phyloP scores from a whole-genome alignment of 805 yeast species.

The Metschnikowia amazonensis region DNA sequence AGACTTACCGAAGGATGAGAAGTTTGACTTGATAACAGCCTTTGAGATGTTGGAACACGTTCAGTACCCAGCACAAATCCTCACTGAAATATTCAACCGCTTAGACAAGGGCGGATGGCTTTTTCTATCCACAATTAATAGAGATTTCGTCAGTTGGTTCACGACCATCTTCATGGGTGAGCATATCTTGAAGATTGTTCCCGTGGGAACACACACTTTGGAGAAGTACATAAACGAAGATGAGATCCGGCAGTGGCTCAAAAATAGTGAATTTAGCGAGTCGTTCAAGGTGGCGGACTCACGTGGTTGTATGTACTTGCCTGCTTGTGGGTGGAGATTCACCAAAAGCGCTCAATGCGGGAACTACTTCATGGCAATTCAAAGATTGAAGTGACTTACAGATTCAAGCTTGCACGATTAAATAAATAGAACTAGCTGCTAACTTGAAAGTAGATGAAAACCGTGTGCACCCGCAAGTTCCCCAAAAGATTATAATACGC shows the following conservation, averaged over 20 bases:
- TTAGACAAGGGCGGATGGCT: conserved; percentile 80
- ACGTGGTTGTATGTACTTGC: conserved; percentile 80
- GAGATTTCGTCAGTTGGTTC: conserved; percentile 83
- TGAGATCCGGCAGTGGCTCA: conserved; percentile 69
- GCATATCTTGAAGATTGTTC: conserved; percentile 73
- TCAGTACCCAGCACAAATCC: conserved; percentile 70
- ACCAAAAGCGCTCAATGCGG: conserved; percentile 62
- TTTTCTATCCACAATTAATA: conserved; percentile 86
- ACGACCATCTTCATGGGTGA: conserved; percentile 93
- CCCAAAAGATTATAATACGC: conserved; percentile 4
- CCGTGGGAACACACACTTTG: conserved; percentile 87
- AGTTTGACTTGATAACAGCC: conserved; percentile 77
- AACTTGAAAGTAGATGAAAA: neutral
- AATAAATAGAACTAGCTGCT: conserved; percentile 5
- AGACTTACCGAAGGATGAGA: conserved; percentile 42
- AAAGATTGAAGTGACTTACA: conserved; percentile 30
- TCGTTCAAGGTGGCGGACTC: conserved; percentile 57
- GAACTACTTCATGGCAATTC: conserved; percentile 87
- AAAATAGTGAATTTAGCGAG: conserved; percentile 26
- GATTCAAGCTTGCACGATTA: neutral
- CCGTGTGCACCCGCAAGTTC: conserved; percentile 3
- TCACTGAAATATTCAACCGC: conserved; percentile 62
- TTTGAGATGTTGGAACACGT: conserved; percentile 97
- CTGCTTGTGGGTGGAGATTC: conserved; percentile 80
- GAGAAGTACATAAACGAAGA: conserved; percentile 76